phyloP scores from a whole-genome alignment of 805 yeast species.

The Candida maris region DNA sequence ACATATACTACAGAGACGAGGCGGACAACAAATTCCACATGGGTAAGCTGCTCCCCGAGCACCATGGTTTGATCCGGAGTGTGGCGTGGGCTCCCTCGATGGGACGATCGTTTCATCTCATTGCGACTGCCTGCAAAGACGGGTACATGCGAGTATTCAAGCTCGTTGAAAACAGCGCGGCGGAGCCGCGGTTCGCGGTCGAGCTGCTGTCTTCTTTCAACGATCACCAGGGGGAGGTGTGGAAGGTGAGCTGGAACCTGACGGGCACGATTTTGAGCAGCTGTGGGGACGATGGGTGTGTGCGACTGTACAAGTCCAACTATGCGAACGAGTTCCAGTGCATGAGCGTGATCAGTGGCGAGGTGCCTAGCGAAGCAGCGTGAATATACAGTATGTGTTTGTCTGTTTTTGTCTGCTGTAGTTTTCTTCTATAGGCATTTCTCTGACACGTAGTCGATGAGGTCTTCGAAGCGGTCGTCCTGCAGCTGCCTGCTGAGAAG shows the following conservation, averaged over 20 bases:
- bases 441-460: slow-evolving; percentile 20
- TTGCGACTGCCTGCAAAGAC: slow-evolving; percentile 96
- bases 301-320: slow-evolving; percentile 87
- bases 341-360: slow-evolving; percentile 77
- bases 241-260: slow-evolving; percentile 94
- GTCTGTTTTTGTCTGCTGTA: background rate
- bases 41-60: slow-evolving; percentile 73
- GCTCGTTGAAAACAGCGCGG: slow-evolving; percentile 42
- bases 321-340: slow-evolving; percentile 86
- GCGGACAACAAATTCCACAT: slow-evolving; percentile 47
- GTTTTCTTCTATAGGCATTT: slow-evolving; percentile 7
- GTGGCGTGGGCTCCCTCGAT: slow-evolving; percentile 96
- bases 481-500: slow-evolving; percentile 10
- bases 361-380: slow-evolving; percentile 18
- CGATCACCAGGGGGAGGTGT: slow-evolving; percentile 54
- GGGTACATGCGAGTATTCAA: slow-evolving; percentile 87
- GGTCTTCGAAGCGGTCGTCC: slow-evolving; percentile 15
- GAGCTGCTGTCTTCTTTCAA: slow-evolving; percentile 27
- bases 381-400: background rate
- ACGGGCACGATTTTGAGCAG: slow-evolving; percentile 91
- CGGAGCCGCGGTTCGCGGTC: slow-evolving; percentile 16
- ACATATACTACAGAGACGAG: slow-evolving; percentile 55
- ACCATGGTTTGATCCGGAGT: slow-evolving; percentile 79
- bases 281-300: slow-evolving; percentile 93
- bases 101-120: slow-evolving; percentile 82